Base-by-base conservation (phyloP, 1,139 yeast genomes). In the Candida sp. region DNA sequence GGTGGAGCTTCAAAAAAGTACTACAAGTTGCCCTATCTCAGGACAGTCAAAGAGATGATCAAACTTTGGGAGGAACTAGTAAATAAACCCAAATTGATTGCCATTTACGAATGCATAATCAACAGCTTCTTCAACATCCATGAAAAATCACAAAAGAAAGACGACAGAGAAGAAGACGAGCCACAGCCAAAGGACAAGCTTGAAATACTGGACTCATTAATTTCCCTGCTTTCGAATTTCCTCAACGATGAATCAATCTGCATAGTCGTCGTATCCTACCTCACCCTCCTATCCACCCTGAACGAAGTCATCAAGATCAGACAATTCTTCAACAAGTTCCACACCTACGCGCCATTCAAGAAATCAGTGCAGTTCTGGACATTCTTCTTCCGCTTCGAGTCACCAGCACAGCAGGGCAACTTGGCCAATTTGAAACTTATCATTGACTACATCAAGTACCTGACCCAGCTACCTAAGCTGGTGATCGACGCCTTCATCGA, bases 311-410 rank as follows among this genome's bases (percentile, higher is more conserved):
- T 34, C 12, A 47, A 47, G 40, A 42, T 55, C 34, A 49, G 60
- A 28, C 35, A 39, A 44, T 68, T 78, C 40, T 76, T 83, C 56
- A 74, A 77, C 53, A 63, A 64, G 11, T 77, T 73, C 55, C 69
- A 79, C 52, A 70, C 69, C 27, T 67, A 71, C 25, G 63, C 68
- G 2, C 59, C 70, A 3, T 59, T 85, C 33, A 66, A 67, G 46
- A 61, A 68, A 4, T 80, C 84, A 2, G 64, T 66, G 3, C 62
- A 73, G 25, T 87, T 85, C 57, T 87, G 92, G 92, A 65, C 68
- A 22, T 75, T 78, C 44, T 84, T 68, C 54, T 75, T 86, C 51
- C 79, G 81, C 45, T 83, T 78, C 59, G 88, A 86, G 57, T 62
- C 73, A 30, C 31, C 31, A 50, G 58, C 0, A 70, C 38, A 11